Evolutionary conservation across 2,329 filamentous ascomycete genomes (phyloP), one percentile per base, ranked within the genome.

Genomic region (Trichoderma sp.): DNA sequence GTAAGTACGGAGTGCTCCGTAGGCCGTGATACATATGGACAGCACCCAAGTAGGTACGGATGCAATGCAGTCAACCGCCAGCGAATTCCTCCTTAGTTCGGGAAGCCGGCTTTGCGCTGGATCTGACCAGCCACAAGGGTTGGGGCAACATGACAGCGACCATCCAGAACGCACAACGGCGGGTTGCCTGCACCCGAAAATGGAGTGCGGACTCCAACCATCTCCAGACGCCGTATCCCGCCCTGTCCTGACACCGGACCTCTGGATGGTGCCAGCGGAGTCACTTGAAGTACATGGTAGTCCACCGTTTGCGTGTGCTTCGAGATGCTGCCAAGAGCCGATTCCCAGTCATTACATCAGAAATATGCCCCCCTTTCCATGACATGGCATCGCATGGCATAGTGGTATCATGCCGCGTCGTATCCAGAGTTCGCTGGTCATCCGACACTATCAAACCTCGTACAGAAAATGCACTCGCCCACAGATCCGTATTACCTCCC

Each of bases 391-490:
- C 26, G 65, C 53, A 69, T 53, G 43, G 47, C 63, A 66, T 47
- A 68, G 32, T 68, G 65, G 53, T 47, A 69, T 62, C 67, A 62
- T 70, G 39, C 32, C 51, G 47, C 32, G 32, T 70, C 67, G 67
- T 63, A 71, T 71, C 47, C 68, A 64, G 57, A 24, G 61, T 14
- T 43, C 34, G 61, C 43, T 71, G 68, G 68, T 64, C 68, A 71
- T 71, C 60, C 56, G 61, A 64, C 61, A 56, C 43, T 36, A 28
- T 60, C 30, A 71, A 34, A 71, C 68, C 68, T 71, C 60, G 68
- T 71, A 69, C 32, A 43, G 53, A n/a, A n/a, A 51, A 69, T 18
- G 56, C 14, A n/a, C 56, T 43, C 39, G 28, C 39, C 56, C 66
- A 63, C 39, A 53, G 57, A 51, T 57, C 68, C 68, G 68, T 58